Percentiles rank a stretch among this genome's conserved stretches.
Conservation (phyloP, 306 rosid genomes). For the Parietaria judaica region DNA sequence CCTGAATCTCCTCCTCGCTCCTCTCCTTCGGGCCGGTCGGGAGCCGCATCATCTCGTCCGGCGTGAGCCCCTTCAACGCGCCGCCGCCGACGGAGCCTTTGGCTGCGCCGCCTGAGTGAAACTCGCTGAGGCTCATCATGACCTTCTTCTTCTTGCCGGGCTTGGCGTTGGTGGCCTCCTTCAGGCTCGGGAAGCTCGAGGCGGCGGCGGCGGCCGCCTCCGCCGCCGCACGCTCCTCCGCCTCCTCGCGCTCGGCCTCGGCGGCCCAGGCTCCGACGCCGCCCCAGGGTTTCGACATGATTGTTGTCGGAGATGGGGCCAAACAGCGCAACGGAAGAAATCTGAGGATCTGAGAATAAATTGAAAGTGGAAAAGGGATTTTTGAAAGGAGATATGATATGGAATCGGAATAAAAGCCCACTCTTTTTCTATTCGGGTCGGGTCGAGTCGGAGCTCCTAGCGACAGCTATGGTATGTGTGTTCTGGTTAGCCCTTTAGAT, state of each 20-base stretch:
- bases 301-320: not conserved
- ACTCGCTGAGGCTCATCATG: constrained; percentile 38
- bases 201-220: constrained; percentile 27
- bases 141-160: constrained; percentile 84
- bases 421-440: not conserved
- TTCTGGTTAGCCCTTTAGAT: no score
- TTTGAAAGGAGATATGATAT: not conserved
- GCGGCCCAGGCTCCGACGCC: constrained; percentile 94
- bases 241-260: constrained; percentile 86
- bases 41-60: constrained; percentile 67
- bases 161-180: constrained; percentile 53
- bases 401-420: not conserved
- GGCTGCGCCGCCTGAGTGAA: constrained; percentile 11
- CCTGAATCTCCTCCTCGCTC: constrained; percentile 68
- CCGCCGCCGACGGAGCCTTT: constrained; percentile 5
- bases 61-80: constrained; percentile 36
- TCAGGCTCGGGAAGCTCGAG: constrained; percentile 73
- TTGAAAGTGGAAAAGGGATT: not conserved
- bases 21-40: constrained; percentile 88
- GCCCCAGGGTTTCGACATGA: constrained; percentile 90
- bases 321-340: no score
- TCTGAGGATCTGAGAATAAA: constrained; percentile 35
- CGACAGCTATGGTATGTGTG: not conserved
- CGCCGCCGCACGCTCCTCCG: constrained; percentile 57
- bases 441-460: constrained; percentile 74